Conservation (phyloP, 768 basidiomycete genomes). For the Boletus sp. region DNA sequence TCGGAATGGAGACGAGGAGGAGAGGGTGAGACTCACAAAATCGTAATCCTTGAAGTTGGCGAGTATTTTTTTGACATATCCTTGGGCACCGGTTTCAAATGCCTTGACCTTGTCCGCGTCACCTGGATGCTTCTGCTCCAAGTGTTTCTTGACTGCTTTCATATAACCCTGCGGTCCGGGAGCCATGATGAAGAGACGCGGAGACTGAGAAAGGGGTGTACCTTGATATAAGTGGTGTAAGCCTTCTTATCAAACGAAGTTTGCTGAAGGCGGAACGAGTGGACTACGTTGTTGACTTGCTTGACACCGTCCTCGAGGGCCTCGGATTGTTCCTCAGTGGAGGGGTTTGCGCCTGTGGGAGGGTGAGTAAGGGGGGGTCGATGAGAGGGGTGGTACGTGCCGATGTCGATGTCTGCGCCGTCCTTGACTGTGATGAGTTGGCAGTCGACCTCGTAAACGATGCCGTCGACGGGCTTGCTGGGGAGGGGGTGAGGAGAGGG, state of each 20-base stretch:
- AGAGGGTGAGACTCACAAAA: slow-evolving; percentile 56
- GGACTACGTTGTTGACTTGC: slow-evolving; percentile 83
- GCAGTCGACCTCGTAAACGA: slow-evolving; percentile 89
- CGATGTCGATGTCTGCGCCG: slow-evolving; percentile 86
- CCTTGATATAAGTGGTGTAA: slow-evolving; percentile 84
- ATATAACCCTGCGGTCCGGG: slow-evolving; percentile 68
- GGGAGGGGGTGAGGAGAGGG: slow-evolving; percentile 6
- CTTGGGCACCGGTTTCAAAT: slow-evolving; percentile 80
- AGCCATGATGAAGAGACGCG: background rate
- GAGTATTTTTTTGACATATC: slow-evolving; percentile 85
- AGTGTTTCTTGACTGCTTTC: slow-evolving; percentile 78
- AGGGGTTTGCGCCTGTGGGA: slow-evolving; percentile 81
- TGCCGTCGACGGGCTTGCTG: slow-evolving; percentile 74
- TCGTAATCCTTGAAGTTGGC: slow-evolving; percentile 91
- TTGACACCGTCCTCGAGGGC: slow-evolving; percentile 72
- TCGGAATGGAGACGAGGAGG: background rate
- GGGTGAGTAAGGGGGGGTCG: slow-evolving; percentile 5
- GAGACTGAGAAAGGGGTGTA: background rate
- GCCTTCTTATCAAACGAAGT: slow-evolving; percentile 89
- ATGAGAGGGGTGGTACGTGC: slow-evolving; percentile 36
- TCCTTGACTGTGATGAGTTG: slow-evolving; percentile 61
- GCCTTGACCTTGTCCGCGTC: slow-evolving; percentile 49
- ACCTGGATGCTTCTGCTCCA: slow-evolving; percentile 46
- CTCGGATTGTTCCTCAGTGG: slow-evolving; percentile 83
- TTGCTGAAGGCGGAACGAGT: slow-evolving; percentile 85